Base-by-base conservation (phyloP, 139 green algal species). In the Coelastrella sp. region DNA sequence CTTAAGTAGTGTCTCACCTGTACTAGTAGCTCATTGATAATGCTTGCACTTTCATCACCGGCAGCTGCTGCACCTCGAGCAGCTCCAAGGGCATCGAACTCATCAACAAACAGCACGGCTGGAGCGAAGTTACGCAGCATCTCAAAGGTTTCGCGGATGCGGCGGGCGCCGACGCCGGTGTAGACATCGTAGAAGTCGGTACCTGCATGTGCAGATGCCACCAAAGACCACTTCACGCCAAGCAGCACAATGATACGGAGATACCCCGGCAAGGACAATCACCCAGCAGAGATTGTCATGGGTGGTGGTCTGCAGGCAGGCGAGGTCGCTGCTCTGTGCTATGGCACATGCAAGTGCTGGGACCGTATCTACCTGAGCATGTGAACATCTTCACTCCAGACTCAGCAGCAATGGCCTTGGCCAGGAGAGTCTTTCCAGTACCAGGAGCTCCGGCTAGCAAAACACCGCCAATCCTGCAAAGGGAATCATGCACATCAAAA, bases 41-140 rank as follows among this genome's bases (percentile, higher is more conserved):
- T 99, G 85, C 94, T 89, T 5, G 91, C 92, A 48, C 94, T 91
- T 81, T 98, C 96, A 79, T 93, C 93, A 15, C 94, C 95, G n/a
- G 83, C 86, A 64, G 73, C 74, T 37, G 79, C 79, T 53, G 75
- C 85, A 45, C 87, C 86, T 60, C 94, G 88, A 38, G 92, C 88
- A 74, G 94, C 91, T 34, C 96, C 97, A 6, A 99, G 63, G 13
- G 93, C 95, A 83, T 99, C 97, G 82, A 99, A 98, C 91, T 99
- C 97, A 85, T 99, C 96, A 43, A 99, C 96, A 91, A 99, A 99
- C 37, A 99, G 90, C 86, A 99, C 96, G 88, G 95, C 97, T 32
- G 97, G 95, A 5, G 94, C 92, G 37, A 90, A 57, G 73, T 88
- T 89, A 40, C 89, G 71, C 35, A 92, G 62, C 73, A 89, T 88